Evolutionary conservation across 208 protist species (phyloP), one percentile per base, ranked within the genome.

Genomic region (Acanthamoeba culbertsoni): DNA sequence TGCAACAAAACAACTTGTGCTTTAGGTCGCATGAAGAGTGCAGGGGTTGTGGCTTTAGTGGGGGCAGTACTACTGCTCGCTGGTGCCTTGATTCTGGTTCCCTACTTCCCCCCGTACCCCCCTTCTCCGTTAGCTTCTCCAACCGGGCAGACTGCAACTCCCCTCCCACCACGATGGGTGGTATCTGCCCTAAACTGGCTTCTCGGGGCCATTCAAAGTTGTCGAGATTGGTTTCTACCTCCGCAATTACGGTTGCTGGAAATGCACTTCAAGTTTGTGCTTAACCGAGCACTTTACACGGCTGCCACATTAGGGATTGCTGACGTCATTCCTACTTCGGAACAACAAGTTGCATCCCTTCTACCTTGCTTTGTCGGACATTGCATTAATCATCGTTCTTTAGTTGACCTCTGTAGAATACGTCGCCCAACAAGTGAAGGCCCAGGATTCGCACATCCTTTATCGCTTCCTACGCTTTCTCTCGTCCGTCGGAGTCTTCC

Each of bases 401-500:
- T 84, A 26, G 18, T 5, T 16, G n/a, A 84, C 6, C 42, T 14
- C 2, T 57, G 63, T 77, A 35, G 86, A 55, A 35, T 1, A 79
- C 86, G 1, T 92, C 31, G 86, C 86, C 10, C n/a, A 79, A 35
- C n/a, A 57, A 43, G 1, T 92, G 33, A 20, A 33, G 37, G 86
- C 86, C 33, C 18, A 6, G 1, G 63, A 92, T 37, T 55, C 31
- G 16, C 59, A 92, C 14, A 2, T 71, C n/a, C 42, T 92, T 8
- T 92, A 92, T 59, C 35, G 86, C 1, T 48, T 92, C 35, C 40
- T 92, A 4, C 57, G 86, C 28, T 43, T 79, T 26, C 55, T 92
- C 6, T 33, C 86, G 14, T 92, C 86, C 28, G 23, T 79, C 31
- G 86, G 86, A 28, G 86, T 92, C n/a, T 92, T 92, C 63, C 31